These are phyloP conservation scores for Dendrobium chrysotoxum DNA, from an alignment of 106 monocot genomes.

Conservation along the genomic window DNA sequence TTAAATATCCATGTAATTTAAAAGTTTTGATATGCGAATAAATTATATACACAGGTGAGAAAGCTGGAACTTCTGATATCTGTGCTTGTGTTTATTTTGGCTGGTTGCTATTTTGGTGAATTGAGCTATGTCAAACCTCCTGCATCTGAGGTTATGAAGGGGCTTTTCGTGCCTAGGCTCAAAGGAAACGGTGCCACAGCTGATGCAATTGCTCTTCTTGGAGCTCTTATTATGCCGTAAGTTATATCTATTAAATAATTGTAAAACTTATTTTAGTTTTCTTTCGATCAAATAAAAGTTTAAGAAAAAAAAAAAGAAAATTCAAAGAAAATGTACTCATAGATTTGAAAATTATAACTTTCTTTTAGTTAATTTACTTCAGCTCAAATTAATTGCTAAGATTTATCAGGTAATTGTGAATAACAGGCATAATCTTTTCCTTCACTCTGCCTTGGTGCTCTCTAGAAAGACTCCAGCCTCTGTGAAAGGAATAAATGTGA, in stretches of 20 bases:
- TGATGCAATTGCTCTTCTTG: constrained; percentile 48
- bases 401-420: not conserved
- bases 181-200: constrained; percentile 23
- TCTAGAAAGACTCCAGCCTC: constrained; percentile 37
- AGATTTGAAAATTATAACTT: not conserved
- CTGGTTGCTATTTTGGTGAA: constrained; percentile 45
- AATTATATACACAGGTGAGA: constrained; percentile 19
- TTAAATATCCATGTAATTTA: no score
- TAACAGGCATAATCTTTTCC: constrained; percentile 50
- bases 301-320: no score
- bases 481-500: constrained; percentile 35
- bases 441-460: constrained; percentile 57
- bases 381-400: not conserved
- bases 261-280: not conserved
- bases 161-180: constrained; percentile 46
- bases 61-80: constrained; percentile 48
- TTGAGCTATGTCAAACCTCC: constrained; percentile 36
- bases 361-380: no score
- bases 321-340: no score
- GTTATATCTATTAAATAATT: not conserved
- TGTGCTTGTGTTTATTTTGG: constrained; percentile 35
- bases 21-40: no score
- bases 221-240: constrained; percentile 62
- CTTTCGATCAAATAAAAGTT: no score
- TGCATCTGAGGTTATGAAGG: constrained; percentile 29